Percentiles rank a stretch among this genome's conserved stretches.
Conservation (phyloP, 2,329 filamentous ascomycete species). For the Aspergillus sojae region DNA sequence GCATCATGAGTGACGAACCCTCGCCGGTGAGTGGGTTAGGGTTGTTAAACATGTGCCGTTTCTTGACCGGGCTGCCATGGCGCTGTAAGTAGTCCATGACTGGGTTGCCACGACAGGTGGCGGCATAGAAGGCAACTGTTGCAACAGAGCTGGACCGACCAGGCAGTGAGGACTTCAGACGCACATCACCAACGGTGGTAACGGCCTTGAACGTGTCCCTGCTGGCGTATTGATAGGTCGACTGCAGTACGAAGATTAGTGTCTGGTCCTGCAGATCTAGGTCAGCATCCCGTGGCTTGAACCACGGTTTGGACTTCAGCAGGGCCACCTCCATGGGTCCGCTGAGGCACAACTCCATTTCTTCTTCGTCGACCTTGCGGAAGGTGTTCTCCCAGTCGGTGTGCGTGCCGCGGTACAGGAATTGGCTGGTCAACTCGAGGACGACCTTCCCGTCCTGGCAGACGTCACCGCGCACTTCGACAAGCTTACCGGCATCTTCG, state of each 20-base stretch:
- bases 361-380: constrained; percentile 93
- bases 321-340: constrained; percentile 92
- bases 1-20: constrained; percentile 75
- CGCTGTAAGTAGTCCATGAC: constrained; percentile 95
- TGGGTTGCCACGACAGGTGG: constrained; percentile 89
- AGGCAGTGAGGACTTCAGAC: constrained; percentile 86
- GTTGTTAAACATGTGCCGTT: constrained; percentile 96
- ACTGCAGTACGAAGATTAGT: constrained; percentile 92
- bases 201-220: constrained; percentile 88
- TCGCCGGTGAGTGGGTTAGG: constrained; percentile 93
- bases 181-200: constrained; percentile 86
- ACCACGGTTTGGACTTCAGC: constrained; percentile 96
- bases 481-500: constrained; percentile 98
- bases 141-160: constrained; percentile 94
- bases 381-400: constrained; percentile 97
- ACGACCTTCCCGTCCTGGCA: constrained; percentile 79
- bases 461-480: constrained; percentile 96
- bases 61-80: constrained; percentile 88
- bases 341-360: constrained; percentile 86
- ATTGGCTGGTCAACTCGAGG: constrained; percentile 99
- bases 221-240: constrained; percentile 91
- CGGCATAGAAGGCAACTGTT: constrained; percentile 91
- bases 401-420: constrained; percentile 92
- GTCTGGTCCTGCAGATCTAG: constrained; percentile 90
- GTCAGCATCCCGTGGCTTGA: constrained; percentile 80